Base-by-base conservation (phyloP, 306 rosid genomes). In the Ammopiptanthus mongolicus region DNA sequence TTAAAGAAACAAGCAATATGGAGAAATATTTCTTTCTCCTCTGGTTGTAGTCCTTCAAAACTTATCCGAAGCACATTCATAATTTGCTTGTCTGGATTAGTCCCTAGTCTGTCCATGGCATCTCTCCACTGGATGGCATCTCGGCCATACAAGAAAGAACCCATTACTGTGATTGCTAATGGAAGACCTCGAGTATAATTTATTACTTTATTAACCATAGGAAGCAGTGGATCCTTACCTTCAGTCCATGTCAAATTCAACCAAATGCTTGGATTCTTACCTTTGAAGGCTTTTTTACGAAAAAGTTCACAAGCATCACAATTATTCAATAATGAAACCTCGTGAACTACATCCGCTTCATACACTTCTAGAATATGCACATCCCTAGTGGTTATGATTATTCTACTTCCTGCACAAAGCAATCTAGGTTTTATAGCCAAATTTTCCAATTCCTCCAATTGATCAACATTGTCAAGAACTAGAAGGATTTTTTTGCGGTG, bases 101-200 rank as follows among this genome's bases (percentile, higher is more conserved):
- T 48, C 57, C 29, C 0, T 33, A 69, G 11, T 36, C 82, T 48
- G 60, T 23, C 0, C 65, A 50, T 48, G 0, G 42, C 42, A 37
- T 37, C 8, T 23, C 25, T 23, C 25, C 25, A 23, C 25, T 23
- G 25, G 25, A 23, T 70, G 6, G 37, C 77, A 69, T 60, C 25
- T 47, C 82, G 65, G 0, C 28, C 17, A 25, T 37, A 60, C 65
- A 78, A 69, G 58, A 78, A 78, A 60, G 72, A 70, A 28, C 82
- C 80, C 13, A 69, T 5, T 1, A 8, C 7, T 5, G 3, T 44
- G 47, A 73, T 28, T 59, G 19, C 34, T 18, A 73, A 29, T 17
- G 69, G 78, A 73, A 59, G 69, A 8, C 58, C 14, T 10, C 28
- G 28, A 67, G 42, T 25, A n/a, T 67, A 66, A 3, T 66, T 8